These are phyloP conservation scores for Tuber indicum DNA, from an alignment of 495 filamentous ascomycete species.

Conservation along the genomic window DNA sequence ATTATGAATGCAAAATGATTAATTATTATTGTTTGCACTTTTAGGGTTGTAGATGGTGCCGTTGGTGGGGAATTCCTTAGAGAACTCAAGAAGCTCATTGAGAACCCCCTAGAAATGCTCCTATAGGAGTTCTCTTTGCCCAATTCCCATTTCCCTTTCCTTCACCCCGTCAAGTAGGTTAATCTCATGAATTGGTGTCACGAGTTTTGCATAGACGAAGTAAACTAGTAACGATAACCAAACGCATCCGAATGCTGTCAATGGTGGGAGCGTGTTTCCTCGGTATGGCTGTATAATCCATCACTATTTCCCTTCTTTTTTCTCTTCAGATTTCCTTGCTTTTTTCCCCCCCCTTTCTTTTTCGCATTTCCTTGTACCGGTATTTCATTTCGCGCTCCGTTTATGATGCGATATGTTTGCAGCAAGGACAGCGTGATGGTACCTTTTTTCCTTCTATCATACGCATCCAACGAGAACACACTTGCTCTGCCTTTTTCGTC, in stretches of 20 bases:
- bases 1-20: neutral
- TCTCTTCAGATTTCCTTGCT: neutral
- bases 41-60: constrained; percentile 62
- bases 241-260: neutral
- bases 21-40: constrained; percentile 1
- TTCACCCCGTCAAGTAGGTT: neutral
- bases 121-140: constrained; percentile 51
- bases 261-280: neutral
- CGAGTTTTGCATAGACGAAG: constrained; percentile 2
- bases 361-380: neutral
- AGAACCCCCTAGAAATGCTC: constrained; percentile 92
- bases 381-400: neutral
- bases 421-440: neutral
- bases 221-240: neutral
- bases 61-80: constrained; percentile 96
- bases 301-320: constrained; percentile 11
- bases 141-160: neutral
- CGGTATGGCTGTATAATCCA: constrained; percentile 26
- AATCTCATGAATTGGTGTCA: constrained; percentile 2
- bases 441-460: constrained; percentile 5
- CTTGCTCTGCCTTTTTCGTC: neutral
- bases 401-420: neutral
- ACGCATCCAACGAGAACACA: neutral
- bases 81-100: constrained; percentile 92
- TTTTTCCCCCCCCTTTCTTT: constrained; percentile 1